Conservation (phyloP, 768 basidiomycete genomes). For the Calocera cornea region DNA sequence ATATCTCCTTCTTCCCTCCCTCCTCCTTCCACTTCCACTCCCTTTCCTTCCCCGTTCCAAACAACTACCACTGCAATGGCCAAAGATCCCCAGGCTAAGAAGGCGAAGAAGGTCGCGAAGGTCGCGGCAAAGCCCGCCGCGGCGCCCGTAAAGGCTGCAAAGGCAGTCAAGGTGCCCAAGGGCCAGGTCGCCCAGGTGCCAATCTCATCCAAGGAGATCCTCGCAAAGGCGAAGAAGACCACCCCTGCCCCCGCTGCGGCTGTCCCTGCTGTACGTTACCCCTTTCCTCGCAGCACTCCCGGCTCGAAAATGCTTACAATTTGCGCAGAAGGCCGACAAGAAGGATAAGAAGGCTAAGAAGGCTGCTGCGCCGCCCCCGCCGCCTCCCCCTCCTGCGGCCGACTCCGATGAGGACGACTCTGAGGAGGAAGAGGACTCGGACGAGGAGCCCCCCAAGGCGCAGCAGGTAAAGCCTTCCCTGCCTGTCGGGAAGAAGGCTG, state of each 20-base stretch:
- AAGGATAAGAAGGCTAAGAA: constrained; percentile 23
- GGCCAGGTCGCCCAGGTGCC: constrained; percentile 17
- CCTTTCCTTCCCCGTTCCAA: background rate
- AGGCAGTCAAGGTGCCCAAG: constrained; percentile 15
- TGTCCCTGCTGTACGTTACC: constrained; percentile 4
- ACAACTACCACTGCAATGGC: background rate
- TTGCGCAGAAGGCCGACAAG: constrained; percentile 11
- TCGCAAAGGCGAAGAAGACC: constrained; percentile 25
- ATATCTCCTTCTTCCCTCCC: background rate
- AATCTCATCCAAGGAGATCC: constrained; percentile 32
- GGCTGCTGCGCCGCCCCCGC: constrained; percentile 12
- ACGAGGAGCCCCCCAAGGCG: constrained; percentile 46
- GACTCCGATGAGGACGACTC: constrained; percentile 16
- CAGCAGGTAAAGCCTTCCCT: constrained; percentile 31
- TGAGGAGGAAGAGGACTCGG: constrained; percentile 16
- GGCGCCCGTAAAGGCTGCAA: constrained; percentile 7
- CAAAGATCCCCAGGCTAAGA: background rate
- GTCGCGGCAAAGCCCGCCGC: background rate
- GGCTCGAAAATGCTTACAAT: background rate
- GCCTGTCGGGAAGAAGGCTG: background rate
- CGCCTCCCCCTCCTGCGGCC: constrained; percentile 3
- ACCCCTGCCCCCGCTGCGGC: no score
- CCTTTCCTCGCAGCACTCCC: background rate
- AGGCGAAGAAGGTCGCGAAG: background rate
- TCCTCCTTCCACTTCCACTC: background rate